These are phyloP conservation scores for Trypanosoma avium DNA, from an alignment of 208 protist genomes.

Conservation along the genomic window DNA sequence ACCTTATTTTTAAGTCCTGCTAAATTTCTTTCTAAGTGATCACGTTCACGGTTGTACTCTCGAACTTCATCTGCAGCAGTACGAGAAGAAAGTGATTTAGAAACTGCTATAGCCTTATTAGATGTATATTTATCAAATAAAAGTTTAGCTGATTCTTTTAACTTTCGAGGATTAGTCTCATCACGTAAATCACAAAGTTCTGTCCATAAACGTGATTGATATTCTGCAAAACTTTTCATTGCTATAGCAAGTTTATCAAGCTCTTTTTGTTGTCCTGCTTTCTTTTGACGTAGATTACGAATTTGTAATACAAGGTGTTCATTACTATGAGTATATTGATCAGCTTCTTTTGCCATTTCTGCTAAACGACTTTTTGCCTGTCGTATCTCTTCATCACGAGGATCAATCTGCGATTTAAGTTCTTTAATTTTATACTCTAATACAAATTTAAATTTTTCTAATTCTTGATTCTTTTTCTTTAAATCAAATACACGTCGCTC, in stretches of 20 bases:
- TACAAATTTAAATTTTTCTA: constrained; percentile 99
- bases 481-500: constrained; percentile 96
- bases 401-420: constrained; percentile 98
- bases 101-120: constrained; percentile 29
- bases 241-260: constrained; percentile 67
- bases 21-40: constrained; percentile 94
- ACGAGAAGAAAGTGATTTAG: constrained; percentile 52
- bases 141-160: constrained; percentile 93
- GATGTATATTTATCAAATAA: constrained; percentile 92
- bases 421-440: constrained; percentile 98
- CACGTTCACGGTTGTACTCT: constrained; percentile 95
- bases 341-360: constrained; percentile 94
- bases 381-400: constrained; percentile 94
- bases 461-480: constrained; percentile 98
- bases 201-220: constrained; percentile 88
- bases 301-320: constrained; percentile 92
- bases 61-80: constrained; percentile 90
- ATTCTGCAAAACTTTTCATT: constrained; percentile 75
- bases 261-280: constrained; percentile 92
- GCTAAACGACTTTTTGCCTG: constrained; percentile 93
- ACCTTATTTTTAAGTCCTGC: constrained; percentile 93
- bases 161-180: constrained; percentile 50
- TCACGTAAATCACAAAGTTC: constrained; percentile 80
- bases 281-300: constrained; percentile 91
- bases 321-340: constrained; percentile 93